Evolutionary conservation across 2,329 filamentous ascomycete genomes (phyloP).

Genomic region (Botrytis tulipae): DNA sequence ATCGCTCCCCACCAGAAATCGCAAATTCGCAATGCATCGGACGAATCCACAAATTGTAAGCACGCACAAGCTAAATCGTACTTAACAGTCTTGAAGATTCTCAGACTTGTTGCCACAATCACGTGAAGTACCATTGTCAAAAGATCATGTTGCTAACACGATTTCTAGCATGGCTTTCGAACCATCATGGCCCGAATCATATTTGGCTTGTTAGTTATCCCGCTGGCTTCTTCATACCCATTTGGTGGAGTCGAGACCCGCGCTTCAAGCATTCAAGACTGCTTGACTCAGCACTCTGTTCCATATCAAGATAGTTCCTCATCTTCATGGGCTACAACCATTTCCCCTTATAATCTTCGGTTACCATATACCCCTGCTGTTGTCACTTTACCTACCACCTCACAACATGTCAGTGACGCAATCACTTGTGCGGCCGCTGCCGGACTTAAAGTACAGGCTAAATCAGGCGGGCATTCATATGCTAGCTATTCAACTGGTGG

Average conservation of each 20-base stretch:
- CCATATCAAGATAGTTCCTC: constrained; percentile 23
- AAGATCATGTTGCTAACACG: not conserved
- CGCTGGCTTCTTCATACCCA: constrained; percentile 10
- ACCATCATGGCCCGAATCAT: not conserved
- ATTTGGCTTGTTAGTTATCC: not conserved
- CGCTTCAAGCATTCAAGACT: constrained; percentile 21
- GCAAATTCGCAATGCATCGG: constrained; percentile 1
- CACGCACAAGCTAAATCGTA: not conserved
- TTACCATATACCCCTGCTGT: constrained; percentile 27
- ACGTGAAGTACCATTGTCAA: not conserved
- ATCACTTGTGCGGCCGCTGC: constrained; percentile 47
- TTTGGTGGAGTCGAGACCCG: not conserved
- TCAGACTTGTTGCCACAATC: not conserved
- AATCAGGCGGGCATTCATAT: constrained; percentile 56
- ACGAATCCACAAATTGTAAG: constrained; percentile 9
- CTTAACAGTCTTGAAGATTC: not conserved
- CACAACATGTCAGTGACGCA: constrained; percentile 43
- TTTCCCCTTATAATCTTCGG: constrained; percentile 32
- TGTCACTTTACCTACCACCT: constrained; percentile 33
- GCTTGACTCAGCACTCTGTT: constrained; percentile 23
- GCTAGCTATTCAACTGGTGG: constrained; percentile 49
- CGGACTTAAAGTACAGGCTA: constrained; percentile 50
- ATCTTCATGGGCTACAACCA: constrained; percentile 24
- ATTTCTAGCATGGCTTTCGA: not conserved
- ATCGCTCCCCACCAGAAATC: not conserved